Evolutionary conservation across 768 basidiomycete genomes (phyloP).

Genomic region (Dictyophora rubrovolvata): DNA sequence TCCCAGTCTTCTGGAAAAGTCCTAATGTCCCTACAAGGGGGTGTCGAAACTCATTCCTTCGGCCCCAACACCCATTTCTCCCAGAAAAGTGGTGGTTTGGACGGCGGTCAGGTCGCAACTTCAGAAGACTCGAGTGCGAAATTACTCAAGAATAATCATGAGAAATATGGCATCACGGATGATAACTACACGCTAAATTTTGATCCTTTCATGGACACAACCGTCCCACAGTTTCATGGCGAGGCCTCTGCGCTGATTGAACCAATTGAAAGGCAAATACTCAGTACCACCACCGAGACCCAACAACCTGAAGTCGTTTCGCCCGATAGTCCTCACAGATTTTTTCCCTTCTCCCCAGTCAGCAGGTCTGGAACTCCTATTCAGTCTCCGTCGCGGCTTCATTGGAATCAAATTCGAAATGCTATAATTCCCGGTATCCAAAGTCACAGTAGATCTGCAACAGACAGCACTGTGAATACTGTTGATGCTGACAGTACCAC

Average conservation of each 20-base stretch:
- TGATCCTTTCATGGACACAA: too few relatives aligned
- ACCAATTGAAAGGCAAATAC: too few relatives aligned
- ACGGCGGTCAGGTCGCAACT: neutral
- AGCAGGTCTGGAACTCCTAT: neutral
- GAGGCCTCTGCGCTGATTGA: too few relatives aligned
- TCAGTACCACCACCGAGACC: too few relatives aligned
- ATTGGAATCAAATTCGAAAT: conserved; percentile 9
- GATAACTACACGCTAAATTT: too few relatives aligned
- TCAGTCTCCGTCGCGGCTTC: neutral
- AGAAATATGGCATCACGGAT: neutral
- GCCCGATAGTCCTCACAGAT: neutral
- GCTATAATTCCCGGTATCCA: conserved; percentile 2
- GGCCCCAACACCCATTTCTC: neutral
- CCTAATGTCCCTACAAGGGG: too few relatives aligned
- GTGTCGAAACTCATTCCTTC: too few relatives aligned
- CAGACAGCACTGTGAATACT: neutral
- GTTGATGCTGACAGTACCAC: neutral
- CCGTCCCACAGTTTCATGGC: too few relatives aligned
- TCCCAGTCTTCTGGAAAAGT: too few relatives aligned
- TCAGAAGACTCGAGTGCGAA: neutral
- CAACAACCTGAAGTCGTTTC: neutral
- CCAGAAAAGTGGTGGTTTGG: neutral
- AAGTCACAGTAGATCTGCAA: neutral
- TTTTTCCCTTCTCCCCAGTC: neutral
- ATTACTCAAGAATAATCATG: neutral